Percentiles rank a stretch among this genome's conserved stretches.
phyloP scores from a whole-genome alignment of 345 rosid genomes.

The Microthlaspi erraticum region DNA sequence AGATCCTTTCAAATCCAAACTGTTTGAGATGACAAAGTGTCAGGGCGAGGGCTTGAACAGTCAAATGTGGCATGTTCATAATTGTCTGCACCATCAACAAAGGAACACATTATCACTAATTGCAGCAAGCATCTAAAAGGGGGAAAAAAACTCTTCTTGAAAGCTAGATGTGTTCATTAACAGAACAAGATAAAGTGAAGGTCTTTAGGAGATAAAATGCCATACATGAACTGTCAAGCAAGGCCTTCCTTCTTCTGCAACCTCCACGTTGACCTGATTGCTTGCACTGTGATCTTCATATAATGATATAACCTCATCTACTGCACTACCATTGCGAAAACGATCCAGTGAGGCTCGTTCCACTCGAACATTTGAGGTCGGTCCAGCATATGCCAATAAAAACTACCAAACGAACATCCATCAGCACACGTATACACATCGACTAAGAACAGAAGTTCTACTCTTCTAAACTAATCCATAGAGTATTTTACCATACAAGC shows the following conservation, averaged over 20 bases:
- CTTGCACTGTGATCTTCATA: conserved; percentile 57
- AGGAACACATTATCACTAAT: conserved; percentile 15
- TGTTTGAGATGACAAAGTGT: conserved; percentile 72
- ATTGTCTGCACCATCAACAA: conserved; percentile 56
- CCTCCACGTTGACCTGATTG: conserved; percentile 35
- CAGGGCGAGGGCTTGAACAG: conserved; percentile 83
- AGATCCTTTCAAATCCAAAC: conserved; percentile 88
- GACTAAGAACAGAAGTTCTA: conserved; percentile 8
- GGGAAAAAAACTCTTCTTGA: background rate
- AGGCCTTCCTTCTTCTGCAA: conserved; percentile 34
- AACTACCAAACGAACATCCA: conserved; percentile 49
- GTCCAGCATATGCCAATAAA: conserved; percentile 81
- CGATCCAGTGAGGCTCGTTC: conserved; percentile 60
- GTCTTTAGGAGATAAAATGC: background rate
- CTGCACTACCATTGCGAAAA: conserved; percentile 67
- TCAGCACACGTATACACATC: conserved; percentile 6
- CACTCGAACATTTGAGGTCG: conserved; percentile 82
- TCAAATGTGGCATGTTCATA: conserved; percentile 83
- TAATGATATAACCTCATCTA: conserved; percentile 69
- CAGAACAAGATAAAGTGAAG: background rate
- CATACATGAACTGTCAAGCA: conserved; percentile 57
- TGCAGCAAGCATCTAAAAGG: conserved; percentile 2
- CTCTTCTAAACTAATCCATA: background rate
- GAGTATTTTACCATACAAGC: conserved; percentile 1
- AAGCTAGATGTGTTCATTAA: conserved; percentile 10